A percentile compares a stretch with the other conserved stretches of the same genome.
phyloP scores from a whole-genome alignment of 768 basidiomycete genomes.

The Mycena albidolilacea region DNA sequence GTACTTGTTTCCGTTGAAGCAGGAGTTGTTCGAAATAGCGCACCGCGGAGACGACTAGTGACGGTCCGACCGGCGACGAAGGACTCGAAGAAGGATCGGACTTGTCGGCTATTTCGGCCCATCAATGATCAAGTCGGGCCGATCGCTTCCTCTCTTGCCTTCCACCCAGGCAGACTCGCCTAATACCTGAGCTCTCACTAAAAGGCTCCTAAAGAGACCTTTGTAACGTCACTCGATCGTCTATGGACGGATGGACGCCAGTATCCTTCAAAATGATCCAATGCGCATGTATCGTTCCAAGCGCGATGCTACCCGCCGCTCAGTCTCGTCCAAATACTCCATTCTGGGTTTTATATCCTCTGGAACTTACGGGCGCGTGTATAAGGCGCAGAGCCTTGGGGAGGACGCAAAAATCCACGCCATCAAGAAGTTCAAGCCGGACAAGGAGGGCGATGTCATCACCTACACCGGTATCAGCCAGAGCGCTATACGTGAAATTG shows the following conservation, averaged over 20 bases:
- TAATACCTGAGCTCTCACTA: too few species aligned
- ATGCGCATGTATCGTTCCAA: slow-evolving; percentile 90
- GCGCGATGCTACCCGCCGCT: slow-evolving; percentile 76
- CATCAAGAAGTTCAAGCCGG: slow-evolving; percentile 99
- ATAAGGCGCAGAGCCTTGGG: slow-evolving; percentile 91
- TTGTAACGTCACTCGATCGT: not conserved
- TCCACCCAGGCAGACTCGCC: too few species aligned
- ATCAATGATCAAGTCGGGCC: too few species aligned
- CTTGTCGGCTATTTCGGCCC: too few species aligned
- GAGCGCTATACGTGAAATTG: slow-evolving; percentile 97
- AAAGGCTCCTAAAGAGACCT: too few species aligned
- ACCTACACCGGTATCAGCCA: slow-evolving; percentile 99
- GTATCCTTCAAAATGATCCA: slow-evolving; percentile 75
- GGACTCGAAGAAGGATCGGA: too few species aligned
- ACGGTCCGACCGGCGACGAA: too few species aligned
- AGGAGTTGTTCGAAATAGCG: too few species aligned
- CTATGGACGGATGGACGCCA: slow-evolving; percentile 54
- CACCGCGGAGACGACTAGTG: too few species aligned
- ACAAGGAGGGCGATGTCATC: slow-evolving; percentile 97
- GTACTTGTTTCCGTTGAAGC: too few species aligned
- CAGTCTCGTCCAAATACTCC: slow-evolving; percentile 86
- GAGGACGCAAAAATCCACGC: slow-evolving; percentile 84
- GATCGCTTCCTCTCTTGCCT: too few species aligned
- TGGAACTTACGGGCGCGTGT: slow-evolving; percentile 98
- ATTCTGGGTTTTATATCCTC: slow-evolving; percentile 98